A percentile compares a stretch with the other conserved stretches of the same genome.
Evolutionary conservation across 2,329 filamentous ascomycete species (phyloP).

Genomic region (Xylariaceae sp.): DNA sequence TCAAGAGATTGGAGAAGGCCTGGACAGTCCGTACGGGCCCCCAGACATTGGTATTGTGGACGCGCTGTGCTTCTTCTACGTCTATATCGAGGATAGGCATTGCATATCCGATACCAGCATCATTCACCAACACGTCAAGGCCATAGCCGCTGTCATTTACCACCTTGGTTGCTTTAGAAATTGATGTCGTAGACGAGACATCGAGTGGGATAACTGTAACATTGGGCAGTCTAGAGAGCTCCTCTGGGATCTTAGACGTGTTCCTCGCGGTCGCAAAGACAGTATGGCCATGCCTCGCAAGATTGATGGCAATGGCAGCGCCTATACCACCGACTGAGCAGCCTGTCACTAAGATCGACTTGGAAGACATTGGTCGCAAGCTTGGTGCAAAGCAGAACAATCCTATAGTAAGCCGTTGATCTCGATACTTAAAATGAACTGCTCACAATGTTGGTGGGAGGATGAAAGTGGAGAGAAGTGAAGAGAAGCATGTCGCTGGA

Average conservation of each 20-base stretch:
- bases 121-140: constrained; percentile 24
- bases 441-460: too few relatives aligned
- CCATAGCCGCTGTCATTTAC: not conserved
- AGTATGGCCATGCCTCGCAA: not conserved
- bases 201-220: not conserved
- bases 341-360: constrained; percentile 12
- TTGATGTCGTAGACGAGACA: not conserved
- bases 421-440: too few relatives aligned
- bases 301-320: not conserved
- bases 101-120: constrained; percentile 7
- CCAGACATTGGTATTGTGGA: constrained; percentile 21
- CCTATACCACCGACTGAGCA: constrained; percentile 16
- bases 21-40: not conserved
- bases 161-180: not conserved
- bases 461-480: too few relatives aligned
- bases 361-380: constrained; percentile 10
- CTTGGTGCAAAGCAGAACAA: too few relatives aligned
- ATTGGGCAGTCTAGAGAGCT: not conserved
- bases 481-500: too few relatives aligned
- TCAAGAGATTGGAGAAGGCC: constrained; percentile 4
- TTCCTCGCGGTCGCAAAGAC: constrained; percentile 12
- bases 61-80: not conserved
- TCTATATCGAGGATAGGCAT: constrained; percentile 18
- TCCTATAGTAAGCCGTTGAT: too few relatives aligned
- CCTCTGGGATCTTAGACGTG: not conserved